These are phyloP conservation scores for Lasiosphaeria miniovina DNA, from an alignment of 495 filamentous ascomycete genomes.

Conservation along the genomic window DNA sequence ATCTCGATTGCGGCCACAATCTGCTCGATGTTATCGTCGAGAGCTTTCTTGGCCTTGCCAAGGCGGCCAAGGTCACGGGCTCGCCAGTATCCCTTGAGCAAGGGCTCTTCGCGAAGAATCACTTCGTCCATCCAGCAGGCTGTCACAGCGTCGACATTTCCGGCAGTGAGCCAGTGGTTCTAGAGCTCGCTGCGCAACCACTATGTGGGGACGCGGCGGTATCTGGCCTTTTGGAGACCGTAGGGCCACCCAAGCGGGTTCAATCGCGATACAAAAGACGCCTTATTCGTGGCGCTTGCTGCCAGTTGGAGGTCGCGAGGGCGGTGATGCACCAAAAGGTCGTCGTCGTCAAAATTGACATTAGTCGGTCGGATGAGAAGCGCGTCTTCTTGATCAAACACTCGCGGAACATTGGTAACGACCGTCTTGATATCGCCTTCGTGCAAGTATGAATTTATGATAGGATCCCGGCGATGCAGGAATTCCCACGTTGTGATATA, in stretches of 20 bases:
- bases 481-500: constrained; percentile 25
- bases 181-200: constrained; percentile 60
- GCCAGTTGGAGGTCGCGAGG: constrained; percentile 13
- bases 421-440: constrained; percentile 3
- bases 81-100: constrained; percentile 58
- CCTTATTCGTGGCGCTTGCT: constrained; percentile 1
- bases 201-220: constrained; percentile 46
- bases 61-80: constrained; percentile 55
- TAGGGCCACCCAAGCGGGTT: constrained; percentile 18
- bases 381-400: constrained; percentile 25
- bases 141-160: constrained; percentile 58
- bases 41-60: constrained; percentile 49
- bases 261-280: constrained; percentile 7
- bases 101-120: constrained; percentile 52
- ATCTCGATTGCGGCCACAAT: constrained; percentile 62
- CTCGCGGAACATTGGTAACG: constrained; percentile 7
- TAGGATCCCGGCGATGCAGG: constrained; percentile 26
- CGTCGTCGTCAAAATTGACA: constrained; percentile 23
- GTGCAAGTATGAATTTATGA: constrained; percentile 19
- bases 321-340: constrained; percentile 25
- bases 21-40: constrained; percentile 54
- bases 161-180: constrained; percentile 59
- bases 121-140: constrained; percentile 63
- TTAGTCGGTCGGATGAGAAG: constrained; percentile 20
- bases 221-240: constrained; percentile 16